Conservation (phyloP, 108 stramenopile species). For the Cyclotella atomus region DNA sequence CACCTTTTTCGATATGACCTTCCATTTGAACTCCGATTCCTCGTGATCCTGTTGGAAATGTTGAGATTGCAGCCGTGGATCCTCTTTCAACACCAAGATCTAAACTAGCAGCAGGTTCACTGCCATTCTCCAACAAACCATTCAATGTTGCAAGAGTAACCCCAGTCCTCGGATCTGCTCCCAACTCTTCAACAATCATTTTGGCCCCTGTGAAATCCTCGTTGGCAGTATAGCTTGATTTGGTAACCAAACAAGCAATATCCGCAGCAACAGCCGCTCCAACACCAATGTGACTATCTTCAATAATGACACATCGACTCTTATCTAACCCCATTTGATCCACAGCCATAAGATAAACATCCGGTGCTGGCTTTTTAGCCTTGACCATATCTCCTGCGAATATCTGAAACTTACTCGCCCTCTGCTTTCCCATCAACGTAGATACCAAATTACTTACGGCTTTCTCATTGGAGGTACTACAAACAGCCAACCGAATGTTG, state of each 20-base stretch:
- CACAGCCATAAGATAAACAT: slow-evolving; percentile 93
- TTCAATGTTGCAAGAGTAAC: slow-evolving; percentile 72
- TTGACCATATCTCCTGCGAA: slow-evolving; percentile 95
- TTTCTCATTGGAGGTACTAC: slow-evolving; percentile 91
- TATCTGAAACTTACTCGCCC: slow-evolving; percentile 73
- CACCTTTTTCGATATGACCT: slow-evolving; percentile 8
- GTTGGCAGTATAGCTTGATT: slow-evolving; percentile 78
- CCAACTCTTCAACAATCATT: slow-evolving; percentile 83
- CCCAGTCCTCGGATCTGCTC: slow-evolving; percentile 61
- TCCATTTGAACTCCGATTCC: slow-evolving; percentile 5
- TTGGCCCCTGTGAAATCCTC: slow-evolving; percentile 92
- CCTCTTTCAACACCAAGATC: not conserved
- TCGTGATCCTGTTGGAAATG: not conserved
- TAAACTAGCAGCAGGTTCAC: not conserved
- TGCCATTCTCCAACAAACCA: slow-evolving; percentile 32
- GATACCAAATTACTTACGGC: slow-evolving; percentile 87
- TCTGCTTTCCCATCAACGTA: slow-evolving; percentile 87
- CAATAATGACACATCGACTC: slow-evolving; percentile 84
- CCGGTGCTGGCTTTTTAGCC: slow-evolving; percentile 92
- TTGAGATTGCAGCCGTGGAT: not conserved
- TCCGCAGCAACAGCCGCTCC: slow-evolving; percentile 89
- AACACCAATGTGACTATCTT: slow-evolving; percentile 93
- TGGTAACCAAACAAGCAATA: slow-evolving; percentile 84
- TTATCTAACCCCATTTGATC: slow-evolving; percentile 88
- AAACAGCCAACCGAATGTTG: slow-evolving; percentile 82